Evolutionary conservation across 1,139 yeast genomes (phyloP).

Genomic region (Yamadazyma buinensis): DNA sequence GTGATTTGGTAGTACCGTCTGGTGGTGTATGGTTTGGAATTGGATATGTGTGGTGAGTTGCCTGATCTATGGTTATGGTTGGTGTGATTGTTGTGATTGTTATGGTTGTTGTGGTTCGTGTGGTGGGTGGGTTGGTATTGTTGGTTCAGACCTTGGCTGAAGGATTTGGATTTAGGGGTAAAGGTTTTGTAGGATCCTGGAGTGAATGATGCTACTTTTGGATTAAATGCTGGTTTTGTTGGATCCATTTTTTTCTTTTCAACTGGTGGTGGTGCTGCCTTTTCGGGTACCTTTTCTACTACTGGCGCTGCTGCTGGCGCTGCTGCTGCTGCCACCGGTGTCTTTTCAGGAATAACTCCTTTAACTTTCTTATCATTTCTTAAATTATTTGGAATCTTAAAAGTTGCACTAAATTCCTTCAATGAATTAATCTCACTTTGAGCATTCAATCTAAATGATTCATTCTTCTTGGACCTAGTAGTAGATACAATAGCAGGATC

Average conservation of each 20-base stretch:
- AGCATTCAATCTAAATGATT: conserved; percentile 47
- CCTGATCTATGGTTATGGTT: conserved; percentile 16
- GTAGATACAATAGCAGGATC: conserved; percentile 79
- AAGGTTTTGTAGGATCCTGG: conserved; percentile 30
- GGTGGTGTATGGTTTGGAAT: conserved; percentile 30
- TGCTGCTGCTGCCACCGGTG: not conserved
- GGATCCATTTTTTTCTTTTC: conserved; percentile 50
- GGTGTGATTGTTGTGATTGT: conserved; percentile 11
- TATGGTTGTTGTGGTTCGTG: conserved; percentile 7
- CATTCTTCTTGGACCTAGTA: conserved; percentile 16
- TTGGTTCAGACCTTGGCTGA: not conserved
- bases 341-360: conserved; percentile 7
- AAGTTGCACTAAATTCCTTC: conserved; percentile 76
- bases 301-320: not conserved
- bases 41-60: conserved; percentile 33
- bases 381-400: conserved; percentile 70
- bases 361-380: conserved; percentile 70
- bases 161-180: conserved; percentile 3
- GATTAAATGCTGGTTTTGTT: conserved; percentile 59
- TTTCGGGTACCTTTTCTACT: conserved; percentile 3
- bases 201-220: conserved; percentile 68
- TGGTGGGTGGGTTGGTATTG: conserved; percentile 16
- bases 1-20: conserved; percentile 42
- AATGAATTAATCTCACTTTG: conserved; percentile 76
- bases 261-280: not conserved